Conservation (phyloP, 805 yeast genomes). For the Pichia phayaonensis region DNA sequence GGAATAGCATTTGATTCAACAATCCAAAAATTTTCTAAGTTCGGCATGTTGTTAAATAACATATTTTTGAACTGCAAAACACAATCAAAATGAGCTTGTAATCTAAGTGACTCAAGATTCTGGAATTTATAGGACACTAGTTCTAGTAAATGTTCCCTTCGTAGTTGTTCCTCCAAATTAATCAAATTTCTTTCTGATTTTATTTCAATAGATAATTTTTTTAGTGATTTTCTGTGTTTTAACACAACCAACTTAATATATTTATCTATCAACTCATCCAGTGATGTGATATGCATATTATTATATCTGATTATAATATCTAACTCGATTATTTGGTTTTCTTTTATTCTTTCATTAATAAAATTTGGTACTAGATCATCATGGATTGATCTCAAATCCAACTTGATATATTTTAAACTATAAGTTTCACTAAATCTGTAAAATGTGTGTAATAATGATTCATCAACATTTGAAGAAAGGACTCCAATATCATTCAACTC, state of each 20-base stretch:
- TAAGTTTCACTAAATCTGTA: slow-evolving; percentile 1
- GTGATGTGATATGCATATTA: slow-evolving; percentile 10
- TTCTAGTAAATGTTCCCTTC: slow-evolving; percentile 12
- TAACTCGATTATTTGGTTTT: slow-evolving; percentile 18
- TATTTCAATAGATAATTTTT: slow-evolving; percentile 21
- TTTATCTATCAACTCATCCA: slow-evolving; percentile 13
- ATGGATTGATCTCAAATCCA: slow-evolving; percentile 18
- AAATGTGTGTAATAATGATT: slow-evolving; percentile 13
- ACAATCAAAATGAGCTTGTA: slow-evolving; percentile 30
- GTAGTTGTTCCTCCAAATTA: slow-evolving; percentile 15
- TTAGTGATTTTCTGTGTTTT: slow-evolving; percentile 13
- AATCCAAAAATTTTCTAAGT: slow-evolving; percentile 34
- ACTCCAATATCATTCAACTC: slow-evolving; percentile 14
- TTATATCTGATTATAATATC: slow-evolving; percentile 20
- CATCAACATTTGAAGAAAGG: slow-evolving; percentile 4
- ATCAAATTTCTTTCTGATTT: slow-evolving; percentile 17
- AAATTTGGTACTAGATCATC: slow-evolving; percentile 17
- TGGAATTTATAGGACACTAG: slow-evolving; percentile 14
- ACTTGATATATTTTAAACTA: slow-evolving; percentile 8
- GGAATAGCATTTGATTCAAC: slow-evolving; percentile 47
- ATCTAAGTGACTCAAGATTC: slow-evolving; percentile 31
- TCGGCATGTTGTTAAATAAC: slow-evolving; percentile 22
- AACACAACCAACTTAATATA: slow-evolving; percentile 10
- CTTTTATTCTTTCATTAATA: slow-evolving; percentile 7
- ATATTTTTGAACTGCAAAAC: slow-evolving; percentile 24